These are phyloP conservation scores for Brassica carinata DNA, from an alignment of 345 rosid genomes.

Conservation along the genomic window DNA sequence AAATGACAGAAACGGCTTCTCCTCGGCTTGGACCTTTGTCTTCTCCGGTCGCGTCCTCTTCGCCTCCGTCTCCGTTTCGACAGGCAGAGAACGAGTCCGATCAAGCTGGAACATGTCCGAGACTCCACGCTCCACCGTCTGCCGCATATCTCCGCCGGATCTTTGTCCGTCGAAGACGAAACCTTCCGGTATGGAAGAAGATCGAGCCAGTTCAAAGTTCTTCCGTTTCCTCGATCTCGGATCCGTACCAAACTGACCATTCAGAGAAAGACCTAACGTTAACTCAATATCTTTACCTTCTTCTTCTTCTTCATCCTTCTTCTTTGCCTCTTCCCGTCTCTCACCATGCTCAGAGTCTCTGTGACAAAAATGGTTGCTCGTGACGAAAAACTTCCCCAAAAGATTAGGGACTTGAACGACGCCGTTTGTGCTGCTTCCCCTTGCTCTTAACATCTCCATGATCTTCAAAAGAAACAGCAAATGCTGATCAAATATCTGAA, in stretches of 20 bases:
- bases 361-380: background rate
- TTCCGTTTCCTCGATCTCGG: slow-evolving; percentile 54
- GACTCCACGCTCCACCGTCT: slow-evolving; percentile 28
- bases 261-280: slow-evolving; percentile 76
- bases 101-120: slow-evolving; percentile 40
- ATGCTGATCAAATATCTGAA: background rate
- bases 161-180: slow-evolving; percentile 36
- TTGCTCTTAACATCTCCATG: slow-evolving; percentile 36
- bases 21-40: background rate
- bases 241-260: slow-evolving; percentile 87
- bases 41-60: background rate
- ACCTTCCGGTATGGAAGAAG: slow-evolving; percentile 70
- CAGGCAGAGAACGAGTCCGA: slow-evolving; percentile 71
- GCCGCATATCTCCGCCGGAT: slow-evolving; percentile 28
- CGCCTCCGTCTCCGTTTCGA: slow-evolving; percentile 52
- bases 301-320: slow-evolving; percentile 30
- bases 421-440: slow-evolving; percentile 14
- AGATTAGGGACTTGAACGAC: slow-evolving; percentile 33
- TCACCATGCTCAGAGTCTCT: slow-evolving; percentile 26
- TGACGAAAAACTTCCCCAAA: slow-evolving; percentile 32
- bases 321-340: slow-evolving; percentile 1
- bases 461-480: background rate
- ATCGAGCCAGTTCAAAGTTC: slow-evolving; percentile 43
- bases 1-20: background rate
- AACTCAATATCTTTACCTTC: slow-evolving; percentile 60